phyloP scores from a whole-genome alignment of 164 flowering plant genomes.

The Akebia trifoliata region DNA sequence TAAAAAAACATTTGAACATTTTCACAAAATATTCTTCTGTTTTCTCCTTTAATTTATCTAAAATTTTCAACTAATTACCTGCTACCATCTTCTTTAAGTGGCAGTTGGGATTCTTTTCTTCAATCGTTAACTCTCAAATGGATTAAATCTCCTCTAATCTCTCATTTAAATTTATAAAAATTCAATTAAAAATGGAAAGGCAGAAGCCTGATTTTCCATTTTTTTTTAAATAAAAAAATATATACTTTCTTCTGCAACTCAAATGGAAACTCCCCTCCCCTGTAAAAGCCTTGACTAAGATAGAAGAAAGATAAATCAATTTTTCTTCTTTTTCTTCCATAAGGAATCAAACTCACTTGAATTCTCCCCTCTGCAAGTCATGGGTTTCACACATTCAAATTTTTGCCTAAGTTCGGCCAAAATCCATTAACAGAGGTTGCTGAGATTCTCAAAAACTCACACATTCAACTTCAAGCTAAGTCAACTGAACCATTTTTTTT shows the following conservation, averaged over 20 bases:
- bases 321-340: constrained; percentile 14
- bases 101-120: constrained; percentile 2
- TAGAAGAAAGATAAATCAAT: background rate
- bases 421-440: constrained; percentile 23
- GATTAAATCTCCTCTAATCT: background rate
- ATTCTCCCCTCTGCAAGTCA: constrained; percentile 17
- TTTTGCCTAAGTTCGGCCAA: constrained; percentile 43
- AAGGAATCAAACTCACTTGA: constrained; percentile 22
- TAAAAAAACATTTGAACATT: too few relatives aligned
- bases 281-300: constrained; percentile 11
- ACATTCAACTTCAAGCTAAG: constrained; percentile 22
- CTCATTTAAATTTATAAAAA: background rate
- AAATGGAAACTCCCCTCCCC: constrained; percentile 23
- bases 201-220: too few relatives aligned
- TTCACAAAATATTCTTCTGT: too few relatives aligned
- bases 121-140: background rate
- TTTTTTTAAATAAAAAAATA: too few relatives aligned
- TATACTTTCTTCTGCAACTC: constrained; percentile 16
- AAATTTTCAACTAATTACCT: background rate
- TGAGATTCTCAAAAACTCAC: constrained; percentile 9
- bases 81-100: background rate
- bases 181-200: background rate
- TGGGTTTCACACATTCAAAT: constrained; percentile 13
- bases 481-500: constrained; percentile 21
- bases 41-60: too few relatives aligned